Evolutionary conservation across 306 rosid genomes (phyloP).

Genomic region (Vigna nakashimae): DNA sequence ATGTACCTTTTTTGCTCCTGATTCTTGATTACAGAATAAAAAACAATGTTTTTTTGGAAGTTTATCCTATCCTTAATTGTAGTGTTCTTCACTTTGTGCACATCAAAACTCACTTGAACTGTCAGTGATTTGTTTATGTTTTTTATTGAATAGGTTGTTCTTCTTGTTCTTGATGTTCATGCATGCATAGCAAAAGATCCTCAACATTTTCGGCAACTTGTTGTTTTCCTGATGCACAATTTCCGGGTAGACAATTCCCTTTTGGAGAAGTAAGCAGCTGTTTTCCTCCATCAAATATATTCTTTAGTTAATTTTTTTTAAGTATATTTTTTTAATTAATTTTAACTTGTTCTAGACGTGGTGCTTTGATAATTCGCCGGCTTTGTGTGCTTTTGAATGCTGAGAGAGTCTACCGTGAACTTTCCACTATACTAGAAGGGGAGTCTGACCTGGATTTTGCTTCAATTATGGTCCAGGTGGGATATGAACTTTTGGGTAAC

Average conservation of each 20-base stretch:
- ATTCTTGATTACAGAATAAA: constrained; percentile 27
- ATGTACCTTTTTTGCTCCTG: constrained; percentile 26
- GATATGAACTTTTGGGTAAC: constrained; percentile 31
- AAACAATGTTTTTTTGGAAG: background rate
- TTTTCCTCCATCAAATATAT: constrained; percentile 32
- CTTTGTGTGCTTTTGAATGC: constrained; percentile 96
- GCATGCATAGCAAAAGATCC: constrained; percentile 92
- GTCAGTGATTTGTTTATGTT: constrained; percentile 35
- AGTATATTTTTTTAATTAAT: constrained; percentile 28
- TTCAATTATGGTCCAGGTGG: constrained; percentile 93
- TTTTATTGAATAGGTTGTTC: constrained; percentile 76
- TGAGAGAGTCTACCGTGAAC: constrained; percentile 90
- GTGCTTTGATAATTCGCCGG: constrained; percentile 92
- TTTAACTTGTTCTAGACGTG: constrained; percentile 66
- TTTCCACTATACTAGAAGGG: constrained; percentile 84
- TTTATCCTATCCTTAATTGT: constrained; percentile 35
- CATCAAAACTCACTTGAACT: background rate
- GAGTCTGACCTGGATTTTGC: constrained; percentile 92
- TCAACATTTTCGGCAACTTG: constrained; percentile 85
- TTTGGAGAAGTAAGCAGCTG: constrained; percentile 83
- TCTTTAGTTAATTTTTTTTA: constrained; percentile 2
- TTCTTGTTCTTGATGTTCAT: constrained; percentile 93
- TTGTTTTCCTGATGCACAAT: constrained; percentile 81
- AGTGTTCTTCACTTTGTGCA: constrained; percentile 8
- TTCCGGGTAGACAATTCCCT: constrained; percentile 83